Conservation (phyloP, 805 yeast species). For the Candida stauntonica region DNA sequence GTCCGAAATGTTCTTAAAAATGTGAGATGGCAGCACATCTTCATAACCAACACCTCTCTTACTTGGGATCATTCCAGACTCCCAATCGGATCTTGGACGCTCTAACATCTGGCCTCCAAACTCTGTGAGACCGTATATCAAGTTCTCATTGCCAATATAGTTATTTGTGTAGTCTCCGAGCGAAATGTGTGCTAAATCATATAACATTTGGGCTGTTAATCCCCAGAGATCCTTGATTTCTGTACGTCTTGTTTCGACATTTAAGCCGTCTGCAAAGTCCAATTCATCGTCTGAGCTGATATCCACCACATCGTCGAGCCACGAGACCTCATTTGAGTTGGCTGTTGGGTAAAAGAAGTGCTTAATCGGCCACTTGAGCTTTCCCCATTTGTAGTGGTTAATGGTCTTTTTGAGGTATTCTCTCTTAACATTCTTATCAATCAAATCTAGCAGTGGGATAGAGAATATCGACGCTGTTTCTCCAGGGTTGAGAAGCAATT, state of each 20-base stretch:
- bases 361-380: conserved; percentile 60
- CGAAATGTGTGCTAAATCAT: conserved; percentile 58
- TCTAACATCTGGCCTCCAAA: conserved; percentile 50
- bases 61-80: conserved; percentile 45
- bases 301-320: conserved; percentile 61
- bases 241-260: conserved; percentile 29
- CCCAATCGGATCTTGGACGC: conserved; percentile 48
- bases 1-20: conserved; percentile 16
- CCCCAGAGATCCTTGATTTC: conserved; percentile 78
- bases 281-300: conserved; percentile 52
- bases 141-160: conserved; percentile 59
- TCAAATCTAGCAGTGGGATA: conserved; percentile 62
- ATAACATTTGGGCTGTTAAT: conserved; percentile 72
- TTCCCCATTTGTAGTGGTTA: conserved; percentile 59
- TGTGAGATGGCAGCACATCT: conserved; percentile 31
- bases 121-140: conserved; percentile 52
- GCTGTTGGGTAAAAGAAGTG: conserved; percentile 56
- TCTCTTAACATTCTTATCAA: conserved; percentile 23
- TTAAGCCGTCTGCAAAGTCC: conserved; percentile 23
- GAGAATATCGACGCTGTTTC: conserved; percentile 70
- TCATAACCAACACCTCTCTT: conserved; percentile 25
- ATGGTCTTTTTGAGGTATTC: conserved; percentile 32
- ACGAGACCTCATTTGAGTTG: conserved; percentile 50
- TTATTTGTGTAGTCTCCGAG: conserved; percentile 30
- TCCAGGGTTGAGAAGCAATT: conserved; percentile 63